Evolutionary conservation across 169 alveolate genomes (phyloP), one percentile per base, ranked within the genome.

Genomic region (Eimeria necatrix): DNA sequence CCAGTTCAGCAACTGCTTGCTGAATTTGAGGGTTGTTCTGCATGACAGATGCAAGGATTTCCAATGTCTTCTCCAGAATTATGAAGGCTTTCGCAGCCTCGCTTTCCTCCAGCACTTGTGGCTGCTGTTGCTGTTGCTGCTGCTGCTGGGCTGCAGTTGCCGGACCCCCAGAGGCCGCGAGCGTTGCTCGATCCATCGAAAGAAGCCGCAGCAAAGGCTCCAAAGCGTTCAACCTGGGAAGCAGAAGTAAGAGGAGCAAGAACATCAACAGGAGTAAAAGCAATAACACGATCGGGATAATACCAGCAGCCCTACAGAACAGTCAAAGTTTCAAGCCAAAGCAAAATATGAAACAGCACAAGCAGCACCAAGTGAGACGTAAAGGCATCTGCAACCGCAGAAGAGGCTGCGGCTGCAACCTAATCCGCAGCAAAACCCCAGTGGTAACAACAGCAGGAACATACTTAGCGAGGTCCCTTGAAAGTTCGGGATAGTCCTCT

Each of bases 401-500:
- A 10, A 56, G 68, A 18, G 2, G 20, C 20, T 12, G 68, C 68
- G 20, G 68, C 68, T 12, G 20, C 68, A 56, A 56, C 68, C 0
- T 10, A 18, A 56, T 12, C 22, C 4, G 22, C 12, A 12, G 20
- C 68, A 56, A 10, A 12, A 56, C 68, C 12, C 68, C 68, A 56
- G 68, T 56, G 68, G 78, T 52, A 14, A 8, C 78, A 18, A 10
- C 78, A 68, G 46, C 32, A 68, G 32, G 32, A 48, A 46, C 84
- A 16, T 22, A 86, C 93, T 64, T 86, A 10, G 18, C 61, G 0
- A 86, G 70, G 68, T 86, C 93, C 64, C 93, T 24, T 5, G 93
- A 73, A 32, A 86, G 41, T 24, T 86, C 93, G 3, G 93, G 64
- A 74, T 86, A 68, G 51, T 86, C 93, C 70, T 86, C 93, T 18